Evolutionary conservation across 192 early-diverging fungal species (phyloP).

Genomic region (Coemansia sp.): DNA sequence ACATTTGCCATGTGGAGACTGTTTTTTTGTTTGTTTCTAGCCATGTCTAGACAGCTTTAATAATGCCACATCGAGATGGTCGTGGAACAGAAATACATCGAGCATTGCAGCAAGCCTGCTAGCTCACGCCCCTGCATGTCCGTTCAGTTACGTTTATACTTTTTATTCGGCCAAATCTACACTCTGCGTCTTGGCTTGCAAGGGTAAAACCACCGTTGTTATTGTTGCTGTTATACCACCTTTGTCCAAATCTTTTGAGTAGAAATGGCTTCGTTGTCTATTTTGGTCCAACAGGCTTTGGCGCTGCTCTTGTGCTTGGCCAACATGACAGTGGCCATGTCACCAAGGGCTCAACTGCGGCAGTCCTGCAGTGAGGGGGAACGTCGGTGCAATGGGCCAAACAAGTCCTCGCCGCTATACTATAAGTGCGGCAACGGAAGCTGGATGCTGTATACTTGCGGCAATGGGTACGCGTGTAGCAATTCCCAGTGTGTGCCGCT

Average conservation of each 20-base stretch:
- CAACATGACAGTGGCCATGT: background rate
- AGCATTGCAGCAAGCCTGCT: too few species aligned
- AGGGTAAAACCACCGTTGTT: too few species aligned
- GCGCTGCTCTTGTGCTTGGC: background rate
- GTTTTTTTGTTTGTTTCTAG: background rate
- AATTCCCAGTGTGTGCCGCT: conserved; percentile 16
- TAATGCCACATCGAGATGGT: too few species aligned
- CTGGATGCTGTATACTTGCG: conserved; percentile 43
- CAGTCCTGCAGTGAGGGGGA: conserved; percentile 26
- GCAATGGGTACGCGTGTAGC: conserved; percentile 31
- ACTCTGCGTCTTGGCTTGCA: too few species aligned
- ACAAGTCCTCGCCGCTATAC: conserved; percentile 28
- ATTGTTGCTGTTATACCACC: too few species aligned
- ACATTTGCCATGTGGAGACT: too few species aligned
- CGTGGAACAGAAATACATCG: too few species aligned
- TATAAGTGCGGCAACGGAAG: conserved; percentile 26
- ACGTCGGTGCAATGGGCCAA: conserved; percentile 28
- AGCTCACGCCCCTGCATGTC: too few species aligned
- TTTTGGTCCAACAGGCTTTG: background rate
- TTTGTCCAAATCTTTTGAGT: background rate
- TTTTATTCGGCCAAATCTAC: too few species aligned
- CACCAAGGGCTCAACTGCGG: background rate
- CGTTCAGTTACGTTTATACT: too few species aligned
- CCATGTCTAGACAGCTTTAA: too few species aligned
- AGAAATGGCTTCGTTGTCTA: conserved; percentile 2